phyloP scores from a whole-genome alignment of 305 asterid species.

The Solanum aculeatissimum region DNA sequence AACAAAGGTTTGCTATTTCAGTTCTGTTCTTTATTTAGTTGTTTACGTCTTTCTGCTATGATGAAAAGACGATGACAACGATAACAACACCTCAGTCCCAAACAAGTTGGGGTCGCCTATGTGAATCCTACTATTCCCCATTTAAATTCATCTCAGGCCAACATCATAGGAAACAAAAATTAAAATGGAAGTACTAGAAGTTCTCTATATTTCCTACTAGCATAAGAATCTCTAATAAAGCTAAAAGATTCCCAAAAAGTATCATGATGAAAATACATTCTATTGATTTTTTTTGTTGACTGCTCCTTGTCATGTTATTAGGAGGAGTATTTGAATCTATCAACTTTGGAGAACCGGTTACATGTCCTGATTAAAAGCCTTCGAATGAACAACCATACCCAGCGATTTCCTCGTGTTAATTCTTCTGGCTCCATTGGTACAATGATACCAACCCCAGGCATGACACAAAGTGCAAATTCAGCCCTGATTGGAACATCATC shows the following conservation, averaged over 20 bases:
- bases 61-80: neutral
- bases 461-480: slow-evolving; percentile 60
- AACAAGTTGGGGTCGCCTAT: neutral
- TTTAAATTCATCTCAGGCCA: neutral
- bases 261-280: neutral
- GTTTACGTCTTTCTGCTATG: neutral
- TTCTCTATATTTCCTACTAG: neutral
- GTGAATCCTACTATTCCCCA: neutral
- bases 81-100: neutral
- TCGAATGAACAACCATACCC: slow-evolving; percentile 48
- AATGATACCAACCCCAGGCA: slow-evolving; percentile 98
- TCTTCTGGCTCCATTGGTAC: slow-evolving; percentile 60
- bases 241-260: neutral
- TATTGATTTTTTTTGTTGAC: neutral
- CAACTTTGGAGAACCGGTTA: slow-evolving; percentile 75
- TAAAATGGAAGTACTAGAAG: neutral
- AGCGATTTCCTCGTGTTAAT: slow-evolving; percentile 54
- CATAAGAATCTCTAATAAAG: neutral
- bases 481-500: slow-evolving; percentile 40
- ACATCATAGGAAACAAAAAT: neutral
- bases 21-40: neutral
- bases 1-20: slow-evolving; percentile 44
- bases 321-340: slow-evolving; percentile 77
- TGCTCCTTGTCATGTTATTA: slow-evolving; percentile 11
- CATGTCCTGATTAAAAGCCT: slow-evolving; percentile 42